These are phyloP conservation scores for Trichoderma breve DNA, from an alignment of 2,329 filamentous ascomycete genomes.

Conservation along the genomic window DNA sequence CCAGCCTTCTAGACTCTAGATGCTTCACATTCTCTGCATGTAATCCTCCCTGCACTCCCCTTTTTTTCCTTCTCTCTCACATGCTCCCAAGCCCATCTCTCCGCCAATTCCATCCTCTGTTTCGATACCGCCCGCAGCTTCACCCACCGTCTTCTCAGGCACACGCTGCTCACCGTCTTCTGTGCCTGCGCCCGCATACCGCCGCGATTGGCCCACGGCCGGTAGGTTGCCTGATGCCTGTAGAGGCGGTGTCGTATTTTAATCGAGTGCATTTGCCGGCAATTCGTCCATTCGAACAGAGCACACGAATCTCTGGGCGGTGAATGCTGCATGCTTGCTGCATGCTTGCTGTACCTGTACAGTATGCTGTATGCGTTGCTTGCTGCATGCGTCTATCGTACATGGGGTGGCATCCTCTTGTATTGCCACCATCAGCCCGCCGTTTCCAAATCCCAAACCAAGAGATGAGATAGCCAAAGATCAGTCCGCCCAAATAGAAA, in stretches of 20 bases:
- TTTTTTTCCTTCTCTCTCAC: not conserved
- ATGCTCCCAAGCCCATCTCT: not conserved
- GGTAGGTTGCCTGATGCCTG: conserved; percentile 12
- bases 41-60: not conserved
- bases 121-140: not conserved
- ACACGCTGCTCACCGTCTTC: conserved; percentile 15
- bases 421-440: not conserved
- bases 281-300: conserved; percentile 5
- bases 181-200: conserved; percentile 5
- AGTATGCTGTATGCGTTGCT: conserved; percentile 1
- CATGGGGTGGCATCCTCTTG: not conserved
- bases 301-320: not conserved
- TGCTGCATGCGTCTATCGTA: conserved; percentile 11
- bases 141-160: conserved; percentile 17
- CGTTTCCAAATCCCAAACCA: not conserved
- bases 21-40: not conserved
- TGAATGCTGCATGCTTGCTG: not conserved
- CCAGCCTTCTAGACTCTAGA: not conserved
- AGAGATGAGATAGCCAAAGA: conserved; percentile 10
- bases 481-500: not conserved
- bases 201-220: conserved; percentile 7
- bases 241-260: conserved; percentile 15
- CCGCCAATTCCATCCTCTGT: not conserved
- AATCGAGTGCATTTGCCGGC: conserved; percentile 11
- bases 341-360: not conserved